Percentiles rank a stretch among this genome's conserved stretches.
These are phyloP conservation scores for Fusarium nisikadoi DNA, from an alignment of 2,329 filamentous ascomycete genomes.

Conservation along the genomic window DNA sequence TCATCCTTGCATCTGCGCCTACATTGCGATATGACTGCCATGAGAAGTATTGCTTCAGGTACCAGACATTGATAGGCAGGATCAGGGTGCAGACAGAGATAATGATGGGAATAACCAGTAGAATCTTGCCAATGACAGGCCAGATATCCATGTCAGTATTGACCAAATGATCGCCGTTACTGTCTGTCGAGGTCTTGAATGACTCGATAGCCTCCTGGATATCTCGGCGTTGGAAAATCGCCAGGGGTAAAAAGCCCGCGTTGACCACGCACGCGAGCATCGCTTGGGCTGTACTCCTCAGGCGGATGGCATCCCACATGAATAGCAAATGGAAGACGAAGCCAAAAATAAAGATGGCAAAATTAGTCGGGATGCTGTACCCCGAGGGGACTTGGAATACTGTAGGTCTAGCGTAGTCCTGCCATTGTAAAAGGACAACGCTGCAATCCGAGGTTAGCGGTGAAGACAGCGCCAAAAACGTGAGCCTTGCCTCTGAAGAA, in stretches of 20 bases:
- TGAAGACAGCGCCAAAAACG: not conserved
- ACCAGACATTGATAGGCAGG: not conserved
- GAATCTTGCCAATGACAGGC: not conserved
- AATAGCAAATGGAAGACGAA: conserved; percentile 2
- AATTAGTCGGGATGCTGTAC: not conserved
- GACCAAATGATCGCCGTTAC: not conserved
- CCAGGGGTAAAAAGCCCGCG: not conserved
- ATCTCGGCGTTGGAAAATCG: not conserved
- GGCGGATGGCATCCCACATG: conserved; percentile 5
- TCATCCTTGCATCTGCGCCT: conserved; percentile 2
- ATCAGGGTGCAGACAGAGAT: not conserved
- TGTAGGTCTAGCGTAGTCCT: not conserved
- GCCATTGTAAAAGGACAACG: not conserved
- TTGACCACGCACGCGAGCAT: conserved; percentile 4
- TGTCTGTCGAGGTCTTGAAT: not conserved
- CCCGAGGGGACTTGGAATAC: not conserved
- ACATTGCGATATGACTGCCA: conserved; percentile 18
- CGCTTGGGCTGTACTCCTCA: conserved; percentile 8
- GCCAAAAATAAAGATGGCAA: conserved; percentile 2
- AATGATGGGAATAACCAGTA: not conserved
- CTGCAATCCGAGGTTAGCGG: not conserved
- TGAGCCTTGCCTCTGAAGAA: not conserved
- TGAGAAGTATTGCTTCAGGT: conserved; percentile 5
- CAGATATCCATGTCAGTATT: not conserved
- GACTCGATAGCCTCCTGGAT: not conserved